phyloP scores from a whole-genome alignment of 306 rosid genomes.

The Rosa multiflora region DNA sequence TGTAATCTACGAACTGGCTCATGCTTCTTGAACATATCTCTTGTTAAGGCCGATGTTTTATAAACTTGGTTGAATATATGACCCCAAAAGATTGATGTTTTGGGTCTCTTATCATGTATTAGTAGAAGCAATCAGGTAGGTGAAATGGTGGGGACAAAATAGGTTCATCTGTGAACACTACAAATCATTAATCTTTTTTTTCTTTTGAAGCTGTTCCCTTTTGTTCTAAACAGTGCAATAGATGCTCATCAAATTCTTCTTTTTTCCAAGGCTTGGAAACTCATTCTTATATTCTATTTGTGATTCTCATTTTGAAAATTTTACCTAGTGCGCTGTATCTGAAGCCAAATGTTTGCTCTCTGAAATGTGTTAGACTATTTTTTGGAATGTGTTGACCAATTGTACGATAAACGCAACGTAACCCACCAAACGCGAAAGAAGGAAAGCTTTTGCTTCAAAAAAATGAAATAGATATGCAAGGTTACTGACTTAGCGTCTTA shows the following conservation, averaged over 20 bases:
- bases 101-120: neutral
- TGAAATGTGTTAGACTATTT: neutral
- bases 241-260: neutral
- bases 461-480: conserved; percentile 19
- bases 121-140: neutral
- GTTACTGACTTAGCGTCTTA: neutral
- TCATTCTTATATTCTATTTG: neutral
- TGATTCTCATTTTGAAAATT: neutral
- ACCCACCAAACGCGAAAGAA: neutral
- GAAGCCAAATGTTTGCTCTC: neutral
- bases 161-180: neutral
- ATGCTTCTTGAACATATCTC: neutral
- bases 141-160: neutral
- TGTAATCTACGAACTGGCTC: neutral
- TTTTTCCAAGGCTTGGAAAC: neutral
- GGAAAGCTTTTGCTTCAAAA: neutral
- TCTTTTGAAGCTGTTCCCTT: neutral
- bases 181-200: neutral
- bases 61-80: neutral
- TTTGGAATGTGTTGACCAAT: no score
- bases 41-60: neutral
- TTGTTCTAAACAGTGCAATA: neutral
- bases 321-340: neutral
- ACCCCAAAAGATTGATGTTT: neutral
- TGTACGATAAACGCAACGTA: neutral